Evolutionary conservation across 148 eudicot species (phyloP).

Genomic region (Diospyros lotus): DNA sequence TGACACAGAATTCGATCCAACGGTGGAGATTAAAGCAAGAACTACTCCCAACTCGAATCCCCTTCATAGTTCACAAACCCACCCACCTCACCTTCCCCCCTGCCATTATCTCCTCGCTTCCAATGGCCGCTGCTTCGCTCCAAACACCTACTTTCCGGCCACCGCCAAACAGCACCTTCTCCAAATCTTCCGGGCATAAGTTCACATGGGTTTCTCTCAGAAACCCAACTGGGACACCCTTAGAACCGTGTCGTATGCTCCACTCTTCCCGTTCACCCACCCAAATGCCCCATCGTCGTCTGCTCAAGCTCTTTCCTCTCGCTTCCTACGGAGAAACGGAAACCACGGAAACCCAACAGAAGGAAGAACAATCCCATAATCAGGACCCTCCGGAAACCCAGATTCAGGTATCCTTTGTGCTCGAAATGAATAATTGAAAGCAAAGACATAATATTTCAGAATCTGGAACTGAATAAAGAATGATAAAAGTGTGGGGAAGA

Average conservation of each 20-base stretch:
- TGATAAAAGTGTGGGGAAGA: too few relatives aligned
- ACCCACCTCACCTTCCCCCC: background rate
- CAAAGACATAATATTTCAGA: background rate
- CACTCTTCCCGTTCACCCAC: conserved; percentile 10
- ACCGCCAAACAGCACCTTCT: conserved; percentile 12
- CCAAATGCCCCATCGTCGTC: conserved; percentile 10
- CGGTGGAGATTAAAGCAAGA: background rate
- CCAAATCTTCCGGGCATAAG: conserved; percentile 9
- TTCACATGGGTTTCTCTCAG: conserved; percentile 13
- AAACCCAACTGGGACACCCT: background rate
- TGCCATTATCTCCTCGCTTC: conserved; percentile 1
- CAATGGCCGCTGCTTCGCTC: conserved; percentile 30
- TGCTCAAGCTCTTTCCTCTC: conserved; percentile 3
- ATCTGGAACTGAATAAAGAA: too few relatives aligned
- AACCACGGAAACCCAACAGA: conserved; percentile 26
- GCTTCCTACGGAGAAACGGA: conserved; percentile 34
- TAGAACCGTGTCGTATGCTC: background rate
- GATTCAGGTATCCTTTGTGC: conserved; percentile 23
- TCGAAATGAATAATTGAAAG: background rate
- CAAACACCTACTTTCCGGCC: conserved; percentile 22
- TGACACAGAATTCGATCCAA: background rate
- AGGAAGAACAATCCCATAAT: background rate
- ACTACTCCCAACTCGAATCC: background rate
- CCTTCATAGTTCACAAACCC: background rate
- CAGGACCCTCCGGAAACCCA: conserved; percentile 14